Conservation (phyloP, 805 yeast genomes). For the Starmerella vaccinii region DNA sequence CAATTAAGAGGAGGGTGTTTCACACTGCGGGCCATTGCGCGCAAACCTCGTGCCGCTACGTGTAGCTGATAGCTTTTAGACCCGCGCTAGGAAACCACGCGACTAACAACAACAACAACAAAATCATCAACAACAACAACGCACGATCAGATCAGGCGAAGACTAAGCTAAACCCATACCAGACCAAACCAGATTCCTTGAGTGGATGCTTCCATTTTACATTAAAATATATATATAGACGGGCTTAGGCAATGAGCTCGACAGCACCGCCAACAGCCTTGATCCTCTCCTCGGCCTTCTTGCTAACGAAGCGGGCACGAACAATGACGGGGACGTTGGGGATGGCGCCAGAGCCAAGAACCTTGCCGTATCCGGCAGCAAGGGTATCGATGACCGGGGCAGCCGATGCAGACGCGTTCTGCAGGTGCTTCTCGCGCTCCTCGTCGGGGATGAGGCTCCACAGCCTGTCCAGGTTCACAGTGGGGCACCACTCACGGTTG, state of each 20-base stretch:
- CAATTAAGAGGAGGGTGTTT: too few relatives aligned
- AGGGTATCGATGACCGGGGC: constrained; percentile 99
- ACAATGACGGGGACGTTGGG: constrained; percentile 98
- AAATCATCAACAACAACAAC: too few relatives aligned
- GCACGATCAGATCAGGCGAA: too few relatives aligned
- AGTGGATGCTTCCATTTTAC: constrained; percentile 1
- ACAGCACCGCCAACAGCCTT: constrained; percentile 99
- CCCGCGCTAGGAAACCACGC: too few relatives aligned
- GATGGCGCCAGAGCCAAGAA: constrained; percentile 97
- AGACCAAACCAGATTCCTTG: not conserved
- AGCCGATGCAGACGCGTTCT: constrained; percentile 71
- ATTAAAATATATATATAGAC: constrained; percentile 10
- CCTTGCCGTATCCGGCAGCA: constrained; percentile 99
- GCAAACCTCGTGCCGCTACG: too few relatives aligned
- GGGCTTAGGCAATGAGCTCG: constrained; percentile 87
- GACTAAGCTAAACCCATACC: too few relatives aligned
- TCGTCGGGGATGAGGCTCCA: constrained; percentile 94
- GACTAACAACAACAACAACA: too few relatives aligned
- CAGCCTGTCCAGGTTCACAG: constrained; percentile 93
- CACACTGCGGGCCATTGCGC: too few relatives aligned
- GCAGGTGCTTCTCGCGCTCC: constrained; percentile 86
- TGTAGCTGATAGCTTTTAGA: too few relatives aligned
- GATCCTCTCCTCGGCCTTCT: constrained; percentile 99
- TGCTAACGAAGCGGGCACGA: constrained; percentile 98
- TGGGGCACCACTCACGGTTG: constrained; percentile 95